Conservation (phyloP, 176 grass and related monocot species). For the Secale cereale region DNA sequence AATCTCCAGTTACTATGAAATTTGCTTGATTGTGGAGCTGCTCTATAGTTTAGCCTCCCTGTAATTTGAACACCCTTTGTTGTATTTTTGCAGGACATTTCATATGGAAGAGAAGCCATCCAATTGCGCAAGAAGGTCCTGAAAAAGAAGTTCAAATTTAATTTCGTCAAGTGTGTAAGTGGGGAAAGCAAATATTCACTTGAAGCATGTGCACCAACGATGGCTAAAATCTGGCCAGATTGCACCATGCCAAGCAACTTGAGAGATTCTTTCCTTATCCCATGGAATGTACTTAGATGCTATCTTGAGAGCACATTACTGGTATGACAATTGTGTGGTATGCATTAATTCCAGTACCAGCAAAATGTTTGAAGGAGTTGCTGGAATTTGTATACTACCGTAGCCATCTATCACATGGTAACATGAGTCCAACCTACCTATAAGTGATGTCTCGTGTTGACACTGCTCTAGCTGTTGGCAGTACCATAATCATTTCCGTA, state of each 20-base stretch:
- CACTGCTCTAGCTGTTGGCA: neutral
- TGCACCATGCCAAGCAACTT: slow-evolving; percentile 23
- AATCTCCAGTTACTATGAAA: neutral
- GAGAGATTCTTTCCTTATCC: slow-evolving; percentile 52
- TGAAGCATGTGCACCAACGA: slow-evolving; percentile 45
- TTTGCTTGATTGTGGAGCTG: neutral
- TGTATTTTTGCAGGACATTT: slow-evolving; percentile 58
- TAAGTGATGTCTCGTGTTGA: neutral
- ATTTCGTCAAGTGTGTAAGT: slow-evolving; percentile 9
- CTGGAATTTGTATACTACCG: neutral
- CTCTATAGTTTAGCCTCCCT: slow-evolving; percentile 4
- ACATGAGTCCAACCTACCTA: neutral
- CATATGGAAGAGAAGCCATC: slow-evolving; percentile 60
- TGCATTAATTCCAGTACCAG: neutral
- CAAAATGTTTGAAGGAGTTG: neutral
- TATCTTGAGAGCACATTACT: slow-evolving; percentile 94
- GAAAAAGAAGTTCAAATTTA: slow-evolving; percentile 64
- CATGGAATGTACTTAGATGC: slow-evolving; percentile 74
- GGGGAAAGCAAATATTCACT: slow-evolving; percentile 20
- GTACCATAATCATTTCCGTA: neutral
- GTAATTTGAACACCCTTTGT: neutral
- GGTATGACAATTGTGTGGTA: slow-evolving; percentile 31
- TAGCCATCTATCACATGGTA: neutral
- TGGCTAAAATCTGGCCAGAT: slow-evolving; percentile 65
- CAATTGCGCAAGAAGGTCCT: slow-evolving; percentile 67